phyloP scores from a whole-genome alignment of 169 alveolate species.

The Plasmodium relictum region DNA sequence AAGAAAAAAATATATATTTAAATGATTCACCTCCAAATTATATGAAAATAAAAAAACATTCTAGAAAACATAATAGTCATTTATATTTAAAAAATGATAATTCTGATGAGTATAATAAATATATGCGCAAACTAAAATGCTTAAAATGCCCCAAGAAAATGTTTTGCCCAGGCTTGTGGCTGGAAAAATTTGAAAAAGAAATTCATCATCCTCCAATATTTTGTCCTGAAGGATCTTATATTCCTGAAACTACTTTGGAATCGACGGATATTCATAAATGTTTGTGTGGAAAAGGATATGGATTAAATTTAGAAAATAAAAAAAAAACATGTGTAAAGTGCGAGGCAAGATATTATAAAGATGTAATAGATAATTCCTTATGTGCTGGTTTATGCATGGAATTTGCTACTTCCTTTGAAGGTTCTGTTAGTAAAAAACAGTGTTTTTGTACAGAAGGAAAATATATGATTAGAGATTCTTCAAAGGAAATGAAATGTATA shows the following conservation, averaged over 20 bases:
- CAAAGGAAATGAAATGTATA: slow-evolving; percentile 77
- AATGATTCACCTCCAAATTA: background rate
- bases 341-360: slow-evolving; percentile 86
- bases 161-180: slow-evolving; percentile 75
- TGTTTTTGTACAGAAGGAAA: slow-evolving; percentile 86
- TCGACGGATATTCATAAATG: slow-evolving; percentile 82
- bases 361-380: slow-evolving; percentile 85
- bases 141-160: slow-evolving; percentile 36
- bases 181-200: slow-evolving; percentile 41
- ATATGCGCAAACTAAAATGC: slow-evolving; percentile 14
- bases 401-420: slow-evolving; percentile 85
- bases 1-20: background rate
- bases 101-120: background rate
- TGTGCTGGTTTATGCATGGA: slow-evolving; percentile 88
- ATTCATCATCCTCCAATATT: slow-evolving; percentile 84
- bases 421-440: slow-evolving; percentile 84
- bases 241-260: slow-evolving; percentile 82
- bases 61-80: background rate
- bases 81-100: background rate
- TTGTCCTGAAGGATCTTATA: slow-evolving; percentile 84
- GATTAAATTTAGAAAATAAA: slow-evolving; percentile 30
- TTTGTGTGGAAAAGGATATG: slow-evolving; percentile 83
- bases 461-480: slow-evolving; percentile 79
- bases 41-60: background rate
- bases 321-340: slow-evolving; percentile 79